These are phyloP conservation scores for Eimeria sp. DNA, from an alignment of 169 alveolate genomes.

Conservation along the genomic window DNA sequence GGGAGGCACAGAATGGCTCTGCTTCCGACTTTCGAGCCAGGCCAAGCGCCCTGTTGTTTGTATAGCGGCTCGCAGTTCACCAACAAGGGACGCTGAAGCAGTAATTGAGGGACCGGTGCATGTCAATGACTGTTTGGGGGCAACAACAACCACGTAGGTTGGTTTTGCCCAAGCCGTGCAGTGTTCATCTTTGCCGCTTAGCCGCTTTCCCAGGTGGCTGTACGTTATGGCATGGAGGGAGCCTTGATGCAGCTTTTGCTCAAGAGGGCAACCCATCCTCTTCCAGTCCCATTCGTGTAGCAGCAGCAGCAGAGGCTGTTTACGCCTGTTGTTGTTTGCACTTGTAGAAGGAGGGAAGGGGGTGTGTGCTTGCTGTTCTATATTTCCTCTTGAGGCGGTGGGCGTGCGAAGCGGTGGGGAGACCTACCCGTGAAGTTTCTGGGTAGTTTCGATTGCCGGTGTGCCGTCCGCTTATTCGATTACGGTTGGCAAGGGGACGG, in stretches of 20 bases:
- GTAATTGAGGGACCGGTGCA: conserved; percentile 64
- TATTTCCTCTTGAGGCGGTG: conserved; percentile 12
- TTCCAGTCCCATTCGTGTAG: background rate
- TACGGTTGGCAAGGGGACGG: conserved; percentile 53
- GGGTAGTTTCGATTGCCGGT: conserved; percentile 60
- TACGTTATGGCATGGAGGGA: conserved; percentile 5
- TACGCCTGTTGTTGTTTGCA: conserved; percentile 11
- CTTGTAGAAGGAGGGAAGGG: background rate
- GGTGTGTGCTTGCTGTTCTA: background rate
- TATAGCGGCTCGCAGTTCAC: conserved; percentile 3
- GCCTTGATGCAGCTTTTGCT: conserved; percentile 41
- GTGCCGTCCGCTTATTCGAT: conserved; percentile 15
- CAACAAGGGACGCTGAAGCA: conserved; percentile 53
- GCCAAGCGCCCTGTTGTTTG: conserved; percentile 18
- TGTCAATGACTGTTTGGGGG: conserved; percentile 64
- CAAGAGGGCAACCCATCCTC: conserved; percentile 7
- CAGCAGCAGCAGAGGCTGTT: conserved; percentile 23
- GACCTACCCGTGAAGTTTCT: conserved; percentile 56
- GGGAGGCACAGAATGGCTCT: conserved; percentile 66
- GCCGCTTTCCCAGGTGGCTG: conserved; percentile 29
- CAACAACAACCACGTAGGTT: conserved; percentile 10
- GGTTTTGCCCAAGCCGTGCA: conserved; percentile 34
- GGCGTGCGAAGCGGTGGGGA: conserved; percentile 22
- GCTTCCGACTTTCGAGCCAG: conserved; percentile 32
- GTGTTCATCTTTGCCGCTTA: conserved; percentile 22